These are phyloP conservation scores for Mrakia gelida DNA, from an alignment of 768 basidiomycete species.

Conservation along the genomic window DNA sequence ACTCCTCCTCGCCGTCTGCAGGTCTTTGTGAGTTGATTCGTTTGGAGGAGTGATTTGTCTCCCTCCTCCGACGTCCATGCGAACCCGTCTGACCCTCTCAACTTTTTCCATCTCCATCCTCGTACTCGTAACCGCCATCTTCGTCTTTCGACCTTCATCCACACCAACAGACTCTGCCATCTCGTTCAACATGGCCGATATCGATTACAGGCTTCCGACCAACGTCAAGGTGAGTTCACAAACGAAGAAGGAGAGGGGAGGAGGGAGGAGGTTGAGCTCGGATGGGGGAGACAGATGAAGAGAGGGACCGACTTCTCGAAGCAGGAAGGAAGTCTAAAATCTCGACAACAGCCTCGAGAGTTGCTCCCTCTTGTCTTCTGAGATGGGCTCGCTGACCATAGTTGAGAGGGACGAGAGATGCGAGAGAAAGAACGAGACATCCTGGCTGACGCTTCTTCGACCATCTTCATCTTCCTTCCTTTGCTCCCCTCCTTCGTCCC, in stretches of 20 bases:
- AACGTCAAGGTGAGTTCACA: conserved; percentile 27
- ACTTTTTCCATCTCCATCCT: neutral
- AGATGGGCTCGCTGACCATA: no score
- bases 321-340: no score
- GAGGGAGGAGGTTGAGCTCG: neutral
- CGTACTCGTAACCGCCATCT: neutral
- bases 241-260: no score
- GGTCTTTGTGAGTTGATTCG: neutral
- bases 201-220: conserved; percentile 25
- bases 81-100: neutral
- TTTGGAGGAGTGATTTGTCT: neutral
- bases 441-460: neutral
- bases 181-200: neutral
- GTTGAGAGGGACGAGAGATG: no score
- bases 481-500: neutral
- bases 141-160: no score
- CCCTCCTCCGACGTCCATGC: neutral
- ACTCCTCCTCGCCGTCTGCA: neutral
- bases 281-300: neutral
- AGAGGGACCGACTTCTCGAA: neutral
- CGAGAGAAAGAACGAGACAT: neutral
- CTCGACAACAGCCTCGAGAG: no score
- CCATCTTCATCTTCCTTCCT: neutral
- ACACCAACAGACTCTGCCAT: neutral
- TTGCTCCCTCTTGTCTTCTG: no score